These are phyloP conservation scores for Stenocarpella maydis DNA, from an alignment of 2,329 filamentous ascomycete species.

Conservation along the genomic window DNA sequence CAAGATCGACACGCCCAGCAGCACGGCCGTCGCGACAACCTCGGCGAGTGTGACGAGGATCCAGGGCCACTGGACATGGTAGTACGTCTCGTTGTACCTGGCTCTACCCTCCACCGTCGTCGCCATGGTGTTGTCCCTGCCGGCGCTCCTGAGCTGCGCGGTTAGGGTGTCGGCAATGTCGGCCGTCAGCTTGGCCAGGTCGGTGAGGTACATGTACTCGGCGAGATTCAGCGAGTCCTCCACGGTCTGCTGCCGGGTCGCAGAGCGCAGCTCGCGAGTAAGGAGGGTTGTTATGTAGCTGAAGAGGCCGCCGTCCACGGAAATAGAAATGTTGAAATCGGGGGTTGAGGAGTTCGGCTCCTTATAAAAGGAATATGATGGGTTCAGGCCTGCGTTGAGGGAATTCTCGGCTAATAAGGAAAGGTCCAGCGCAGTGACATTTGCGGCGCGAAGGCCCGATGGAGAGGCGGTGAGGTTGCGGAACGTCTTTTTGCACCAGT, in stretches of 20 bases:
- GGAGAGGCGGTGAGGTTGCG: not conserved
- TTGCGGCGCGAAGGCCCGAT: not conserved
- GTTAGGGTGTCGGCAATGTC: slow-evolving; percentile 7
- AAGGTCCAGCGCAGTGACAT: not conserved
- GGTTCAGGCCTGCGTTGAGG: not conserved
- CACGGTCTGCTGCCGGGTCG: not conserved
- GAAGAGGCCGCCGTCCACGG: not conserved
- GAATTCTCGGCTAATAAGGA: not conserved
- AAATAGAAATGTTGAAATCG: not conserved
- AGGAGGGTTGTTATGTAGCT: not conserved
- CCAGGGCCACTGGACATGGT: not conserved
- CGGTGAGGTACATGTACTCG: slow-evolving; percentile 7
- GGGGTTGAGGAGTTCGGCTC: not conserved
- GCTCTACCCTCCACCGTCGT: not conserved
- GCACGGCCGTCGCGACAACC: not conserved
- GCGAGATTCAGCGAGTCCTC: not conserved
- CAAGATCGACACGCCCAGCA: not conserved
- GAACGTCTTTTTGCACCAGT: slow-evolving; percentile 5
- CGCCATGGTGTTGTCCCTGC: not conserved
- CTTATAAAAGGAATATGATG: not conserved
- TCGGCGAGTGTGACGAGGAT: not conserved
- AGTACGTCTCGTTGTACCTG: not conserved
- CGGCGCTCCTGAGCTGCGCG: not conserved
- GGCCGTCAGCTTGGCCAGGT: not conserved
- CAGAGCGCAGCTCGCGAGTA: not conserved